Percentiles rank a stretch among this genome's conserved stretches.
These are phyloP conservation scores for Friedmanniomyces endolithicus DNA, from an alignment of 495 filamentous ascomycete genomes.

Conservation along the genomic window DNA sequence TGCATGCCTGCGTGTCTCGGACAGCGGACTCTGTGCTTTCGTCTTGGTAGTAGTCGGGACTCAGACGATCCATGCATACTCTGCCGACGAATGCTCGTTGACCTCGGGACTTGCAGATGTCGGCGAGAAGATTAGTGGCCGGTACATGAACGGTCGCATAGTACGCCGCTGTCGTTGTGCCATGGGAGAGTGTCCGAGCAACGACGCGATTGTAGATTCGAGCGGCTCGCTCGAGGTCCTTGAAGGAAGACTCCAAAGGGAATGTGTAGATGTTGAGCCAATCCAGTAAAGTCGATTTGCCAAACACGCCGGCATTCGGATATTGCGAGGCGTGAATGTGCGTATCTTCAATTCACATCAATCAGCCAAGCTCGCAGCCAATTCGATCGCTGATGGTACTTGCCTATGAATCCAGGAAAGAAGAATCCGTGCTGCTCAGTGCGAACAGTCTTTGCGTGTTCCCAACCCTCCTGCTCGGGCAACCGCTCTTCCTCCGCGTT, in stretches of 20 bases:
- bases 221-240: slow-evolving; percentile 36
- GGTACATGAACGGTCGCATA: slow-evolving; percentile 76
- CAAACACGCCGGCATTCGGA: slow-evolving; percentile 84
- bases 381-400: neutral
- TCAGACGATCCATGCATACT: slow-evolving; percentile 76
- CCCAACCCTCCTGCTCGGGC: slow-evolving; percentile 38
- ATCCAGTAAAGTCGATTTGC: slow-evolving; percentile 72
- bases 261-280: slow-evolving; percentile 96
- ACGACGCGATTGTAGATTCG: slow-evolving; percentile 64
- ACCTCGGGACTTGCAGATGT: slow-evolving; percentile 59
- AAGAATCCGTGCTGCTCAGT: slow-evolving; percentile 48
- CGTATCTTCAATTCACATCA: slow-evolving; percentile 52
- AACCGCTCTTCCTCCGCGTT: slow-evolving; percentile 29
- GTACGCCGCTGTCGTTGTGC: slow-evolving; percentile 84
- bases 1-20: slow-evolving; percentile 44
- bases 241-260: slow-evolving; percentile 68
- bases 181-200: slow-evolving; percentile 66
- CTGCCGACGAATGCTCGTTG: slow-evolving; percentile 86
- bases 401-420: slow-evolving; percentile 89
- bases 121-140: slow-evolving; percentile 77
- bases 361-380: neutral
- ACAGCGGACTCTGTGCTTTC: slow-evolving; percentile 43
- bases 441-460: slow-evolving; percentile 28
- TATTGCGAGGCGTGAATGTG: slow-evolving; percentile 93
- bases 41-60: slow-evolving; percentile 67